These are phyloP conservation scores for Nepenthes gracilis DNA, from an alignment of 148 eudicot species.

Conservation along the genomic window DNA sequence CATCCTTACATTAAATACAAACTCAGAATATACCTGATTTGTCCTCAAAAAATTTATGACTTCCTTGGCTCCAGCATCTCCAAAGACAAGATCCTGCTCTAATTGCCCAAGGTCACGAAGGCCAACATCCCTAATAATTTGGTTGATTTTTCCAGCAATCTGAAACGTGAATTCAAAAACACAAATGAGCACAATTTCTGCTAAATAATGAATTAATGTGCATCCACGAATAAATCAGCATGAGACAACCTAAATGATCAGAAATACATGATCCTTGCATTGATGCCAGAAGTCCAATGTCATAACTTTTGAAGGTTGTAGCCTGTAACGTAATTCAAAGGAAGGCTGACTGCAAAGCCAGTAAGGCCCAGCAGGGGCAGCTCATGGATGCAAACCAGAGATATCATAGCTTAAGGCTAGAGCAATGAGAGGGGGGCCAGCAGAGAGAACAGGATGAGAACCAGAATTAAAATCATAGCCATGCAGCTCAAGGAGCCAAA, in stretches of 20 bases:
- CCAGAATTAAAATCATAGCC: too few relatives aligned
- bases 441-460: too few relatives aligned
- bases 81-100: slow-evolving; percentile 98
- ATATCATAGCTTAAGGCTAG: too few relatives aligned
- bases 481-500: too few relatives aligned
- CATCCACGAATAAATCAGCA: background rate
- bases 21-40: slow-evolving; percentile 34
- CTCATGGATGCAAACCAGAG: too few relatives aligned
- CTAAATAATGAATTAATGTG: background rate
- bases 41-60: slow-evolving; percentile 62
- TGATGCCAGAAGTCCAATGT: too few relatives aligned
- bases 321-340: too few relatives aligned
- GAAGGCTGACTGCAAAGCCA: too few relatives aligned
- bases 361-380: too few relatives aligned
- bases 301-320: too few relatives aligned
- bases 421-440: too few relatives aligned
- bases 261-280: too few relatives aligned
- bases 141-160: slow-evolving; percentile 93
- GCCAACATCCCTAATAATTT: slow-evolving; percentile 56
- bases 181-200: background rate
- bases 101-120: slow-evolving; percentile 94
- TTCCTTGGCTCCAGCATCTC: slow-evolving; percentile 96
- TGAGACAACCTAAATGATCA: background rate
- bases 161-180: slow-evolving; percentile 14
- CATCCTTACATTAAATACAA: background rate